Percentiles rank a stretch among this genome's conserved stretches.
These are phyloP conservation scores for Lunularia cruciata DNA, from an alignment of 225 moss, liverwort and hornwort species.

Conservation along the genomic window DNA sequence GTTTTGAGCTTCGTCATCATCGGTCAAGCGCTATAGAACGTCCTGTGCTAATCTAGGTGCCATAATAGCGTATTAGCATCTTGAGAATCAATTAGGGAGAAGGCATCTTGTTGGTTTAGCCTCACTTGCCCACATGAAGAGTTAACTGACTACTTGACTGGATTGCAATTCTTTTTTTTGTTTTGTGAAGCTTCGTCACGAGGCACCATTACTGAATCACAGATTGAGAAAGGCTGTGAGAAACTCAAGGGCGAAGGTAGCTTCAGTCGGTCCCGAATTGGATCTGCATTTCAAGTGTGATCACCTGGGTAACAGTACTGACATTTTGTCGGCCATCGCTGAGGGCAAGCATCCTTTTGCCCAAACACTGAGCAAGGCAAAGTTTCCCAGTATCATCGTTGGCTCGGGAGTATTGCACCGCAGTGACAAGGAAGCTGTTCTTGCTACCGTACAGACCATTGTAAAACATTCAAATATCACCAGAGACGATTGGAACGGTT, in stretches of 20 bases:
- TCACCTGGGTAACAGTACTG: slow-evolving; percentile 67
- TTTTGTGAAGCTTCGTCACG: slow-evolving; percentile 63
- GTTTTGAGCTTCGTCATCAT: too few relatives aligned
- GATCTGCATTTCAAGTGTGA: slow-evolving; percentile 70
- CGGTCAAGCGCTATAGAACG: too few relatives aligned
- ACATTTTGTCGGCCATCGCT: slow-evolving; percentile 63
- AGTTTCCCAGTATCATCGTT: slow-evolving; percentile 73
- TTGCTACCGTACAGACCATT: slow-evolving; percentile 73
- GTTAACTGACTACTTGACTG: slow-evolving; percentile 9
- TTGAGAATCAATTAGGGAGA: too few relatives aligned
- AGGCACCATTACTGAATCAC: slow-evolving; percentile 78
- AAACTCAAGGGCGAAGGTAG: slow-evolving; percentile 64
- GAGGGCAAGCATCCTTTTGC: slow-evolving; percentile 79
- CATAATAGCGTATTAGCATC: too few relatives aligned
- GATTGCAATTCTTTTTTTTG: too few relatives aligned
- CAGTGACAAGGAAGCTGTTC: slow-evolving; percentile 65
- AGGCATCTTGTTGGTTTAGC: too few relatives aligned
- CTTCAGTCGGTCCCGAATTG: slow-evolving; percentile 60
- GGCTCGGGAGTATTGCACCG: slow-evolving; percentile 75
- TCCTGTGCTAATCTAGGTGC: too few relatives aligned
- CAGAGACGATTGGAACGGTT: slow-evolving; percentile 90
- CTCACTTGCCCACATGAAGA: background rate
- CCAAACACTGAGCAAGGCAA: slow-evolving; percentile 64
- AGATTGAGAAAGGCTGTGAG: slow-evolving; percentile 84
- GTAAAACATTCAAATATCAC: slow-evolving; percentile 56